Evolutionary conservation across 176 grass and related monocot species (phyloP), one percentile per base, ranked within the genome.

Genomic region (Lolium perenne): DNA sequence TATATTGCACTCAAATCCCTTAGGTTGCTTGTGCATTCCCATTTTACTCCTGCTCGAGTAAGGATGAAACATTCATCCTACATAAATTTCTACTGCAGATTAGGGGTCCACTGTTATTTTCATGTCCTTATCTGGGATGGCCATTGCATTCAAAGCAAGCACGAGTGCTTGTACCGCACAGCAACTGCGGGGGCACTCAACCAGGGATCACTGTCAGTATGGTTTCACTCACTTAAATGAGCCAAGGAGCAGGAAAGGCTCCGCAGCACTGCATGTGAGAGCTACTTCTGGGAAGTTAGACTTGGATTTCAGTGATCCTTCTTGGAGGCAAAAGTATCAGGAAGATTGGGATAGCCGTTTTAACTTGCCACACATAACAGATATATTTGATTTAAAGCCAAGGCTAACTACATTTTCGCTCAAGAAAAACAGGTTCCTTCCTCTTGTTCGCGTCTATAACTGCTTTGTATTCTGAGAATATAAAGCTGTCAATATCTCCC

Each of bases 331-430:
- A 64, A 87, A 90, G 46, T 92, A 92, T 45, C 87, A 92, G 69
- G 88, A 95, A 76, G 91, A 95, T 58, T 98, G 93, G 92, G 86
- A 93, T 69, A 91, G 73, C 68, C 80, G 84, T 47, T 95, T 95
- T 76, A 86, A 56, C 89, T 88, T 98, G 86, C 95, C 91, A 54
- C 95, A 98, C 81, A 89, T 98, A 26, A 95, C 76, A 12, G 93
- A 98, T 91, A 80, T 98, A 86, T 91, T 94, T 87, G 93, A 95
- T 92, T 71, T 94, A 45, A 78, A 89, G 62, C 95, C 95, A 87
- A 95, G 88, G 32, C 79, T 86, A 76, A 98, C 84, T 79, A 86
- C 95, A 29, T 98, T 98, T 55, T 94, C 91, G 82, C 90, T 94
- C 69, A 92, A 98, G 76, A 93, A 95, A 87, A 92, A 87, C 84